Conservation (phyloP, 1,284 basidiomycete genomes). For the Tilletia caries region DNA sequence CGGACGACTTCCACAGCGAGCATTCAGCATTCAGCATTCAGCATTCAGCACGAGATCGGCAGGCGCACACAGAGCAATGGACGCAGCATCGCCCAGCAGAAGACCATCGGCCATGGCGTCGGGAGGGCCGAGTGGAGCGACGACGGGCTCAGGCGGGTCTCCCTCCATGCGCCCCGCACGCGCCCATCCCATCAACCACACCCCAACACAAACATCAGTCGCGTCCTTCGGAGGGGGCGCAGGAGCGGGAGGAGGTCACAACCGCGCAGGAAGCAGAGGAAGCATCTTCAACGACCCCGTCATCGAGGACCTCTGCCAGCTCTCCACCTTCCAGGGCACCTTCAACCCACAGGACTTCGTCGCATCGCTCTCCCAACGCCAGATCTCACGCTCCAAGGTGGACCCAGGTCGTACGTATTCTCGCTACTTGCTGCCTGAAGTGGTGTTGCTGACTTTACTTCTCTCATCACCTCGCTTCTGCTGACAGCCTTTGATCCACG, state of each 20-base stretch:
- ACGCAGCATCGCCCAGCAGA: not conserved
- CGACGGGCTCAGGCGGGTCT: not conserved
- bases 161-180: not conserved
- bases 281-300: conserved; percentile 58
- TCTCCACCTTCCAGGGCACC: conserved; percentile 69
- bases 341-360: conserved; percentile 91
- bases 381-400: conserved; percentile 76
- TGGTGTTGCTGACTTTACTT: not conserved
- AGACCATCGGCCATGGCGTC: no score
- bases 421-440: conserved; percentile 56
- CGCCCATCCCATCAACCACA: conserved; percentile 7
- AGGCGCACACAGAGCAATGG: no score
- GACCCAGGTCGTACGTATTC: conserved; percentile 72
- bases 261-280: not conserved
- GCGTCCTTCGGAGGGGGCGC: not conserved
- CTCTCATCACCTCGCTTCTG: not conserved
- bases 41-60: not conserved
- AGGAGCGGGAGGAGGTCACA: not conserved
- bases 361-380: conserved; percentile 74
- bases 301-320: conserved; percentile 65
- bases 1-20: not conserved
- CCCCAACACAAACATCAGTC: conserved; percentile 13
- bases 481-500: conserved; percentile 73
- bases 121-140: not conserved
- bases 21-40: not conserved